A percentile compares a stretch with the other conserved stretches of the same genome.
Conservation (phyloP, 257 asterid genomes). For the Fraxinus cuspidata region DNA sequence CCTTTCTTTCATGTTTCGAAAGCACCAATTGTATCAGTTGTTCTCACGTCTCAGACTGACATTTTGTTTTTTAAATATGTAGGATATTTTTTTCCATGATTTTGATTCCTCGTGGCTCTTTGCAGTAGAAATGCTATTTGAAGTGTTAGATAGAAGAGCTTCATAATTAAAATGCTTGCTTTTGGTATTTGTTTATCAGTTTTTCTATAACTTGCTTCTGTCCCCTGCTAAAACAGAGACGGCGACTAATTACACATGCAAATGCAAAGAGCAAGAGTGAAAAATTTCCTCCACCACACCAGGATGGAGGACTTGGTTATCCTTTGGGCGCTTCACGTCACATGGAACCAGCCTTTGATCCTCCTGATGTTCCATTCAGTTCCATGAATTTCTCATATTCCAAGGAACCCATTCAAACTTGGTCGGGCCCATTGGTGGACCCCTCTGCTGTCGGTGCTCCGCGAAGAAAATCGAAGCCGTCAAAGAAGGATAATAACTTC, state of each 20-base stretch:
- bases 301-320: constrained; percentile 76
- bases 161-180: not conserved
- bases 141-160: not conserved
- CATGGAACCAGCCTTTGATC: constrained; percentile 56
- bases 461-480: constrained; percentile 54
- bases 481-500: constrained; percentile 50
- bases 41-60: not conserved
- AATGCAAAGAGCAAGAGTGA: constrained; percentile 90
- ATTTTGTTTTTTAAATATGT: not conserved
- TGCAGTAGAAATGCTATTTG: not conserved
- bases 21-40: not conserved
- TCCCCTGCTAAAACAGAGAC: constrained; percentile 50
- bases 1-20: not conserved
- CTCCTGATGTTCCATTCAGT: constrained; percentile 71
- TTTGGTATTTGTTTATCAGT: not conserved
- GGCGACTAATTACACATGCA: constrained; percentile 68
- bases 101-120: not conserved
- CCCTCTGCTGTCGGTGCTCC: constrained; percentile 46
- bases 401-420: constrained; percentile 74
- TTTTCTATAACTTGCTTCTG: not conserved
- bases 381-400: constrained; percentile 72
- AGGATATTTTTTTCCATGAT: not conserved
- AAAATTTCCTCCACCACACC: constrained; percentile 90
- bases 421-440: constrained; percentile 85
- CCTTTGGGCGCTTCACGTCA: constrained; percentile 60